Base-by-base conservation (phyloP, 495 filamentous ascomycete genomes). In the Lepidopterella palustris region DNA sequence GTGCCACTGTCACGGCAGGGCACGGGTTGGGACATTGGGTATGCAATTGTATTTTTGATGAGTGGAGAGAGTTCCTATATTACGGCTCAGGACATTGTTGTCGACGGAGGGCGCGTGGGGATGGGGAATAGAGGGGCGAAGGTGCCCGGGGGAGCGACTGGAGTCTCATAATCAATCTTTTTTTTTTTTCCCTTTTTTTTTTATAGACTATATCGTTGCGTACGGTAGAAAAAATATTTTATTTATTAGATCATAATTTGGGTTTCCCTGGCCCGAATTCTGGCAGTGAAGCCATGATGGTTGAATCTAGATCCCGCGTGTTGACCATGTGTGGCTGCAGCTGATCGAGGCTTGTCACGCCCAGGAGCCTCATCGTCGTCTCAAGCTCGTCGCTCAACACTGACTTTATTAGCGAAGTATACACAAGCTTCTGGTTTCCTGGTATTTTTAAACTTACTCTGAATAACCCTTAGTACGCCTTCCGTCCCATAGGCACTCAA, bases 341-440 rank as follows among this genome's bases (percentile, higher is more conserved):
- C 21, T 65, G 62, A 28, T 60, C 53, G 0, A 65, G 35, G 4
- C 53, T 45, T 11, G 62, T 60, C n/a, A 65, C 51, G n/a, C 62
- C 62, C 15, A 65, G 53, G 18, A 65, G 49, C 15, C 54, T 48
- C 62, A 65, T 65, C 13, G 57, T 57, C 26, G 39, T 60, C n/a
- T 39, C 50, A 15, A 65, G 47, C 28, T 65, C 62, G 20, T 65
- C 62, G 5, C 51, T 45, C 4, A 65, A 48, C 6, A 65, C 62
- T 65, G 21, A 5, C 20, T 9, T 42, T 2, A 6, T 42, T 6
- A 26, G 9, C 25, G 20, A 26, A 6, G 32, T n/a, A n/a, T n/a
- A n/a, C n/a, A n/a, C n/a, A n/a, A n/a, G n/a, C n/a, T n/a, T 59
- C 26, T 50, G 52, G 18, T 9, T 13, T 35, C 1, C 13, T 48